Evolutionary conservation across 257 asterid genomes (phyloP), one percentile per base, ranked within the genome.

Genomic region (Solanum boliviense): DNA sequence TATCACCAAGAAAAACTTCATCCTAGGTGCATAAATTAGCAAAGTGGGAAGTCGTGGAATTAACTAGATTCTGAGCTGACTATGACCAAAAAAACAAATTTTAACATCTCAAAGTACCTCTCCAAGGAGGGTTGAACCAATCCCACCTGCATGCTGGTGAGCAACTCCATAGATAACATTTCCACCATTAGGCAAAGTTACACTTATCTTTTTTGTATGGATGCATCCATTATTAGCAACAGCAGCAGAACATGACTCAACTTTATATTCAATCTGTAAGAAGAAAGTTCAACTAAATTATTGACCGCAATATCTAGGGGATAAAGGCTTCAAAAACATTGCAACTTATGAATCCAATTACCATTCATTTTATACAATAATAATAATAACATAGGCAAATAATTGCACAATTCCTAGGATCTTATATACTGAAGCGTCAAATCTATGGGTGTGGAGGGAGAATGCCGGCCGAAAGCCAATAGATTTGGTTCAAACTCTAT

Each of bases 121-220:
- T 76, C 96, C 98, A 83, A 90, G 91, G 4, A 94, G 93, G 87
- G 95, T 60, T 60, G 92, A 89, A 56, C 93, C 98, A 36, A 56
- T 56, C 34, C 94, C 98, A 35, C 95, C 95, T 0, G 93, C 83
- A 87, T 95, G 97, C 85, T 94, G 98, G 90, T 94, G 98, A 46
- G 95, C 97, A 70, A 92, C 96, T 29, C 94, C 98, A 82, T 94
- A 94, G 29, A 95, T 87, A 67, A 95, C 89, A 87, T 95, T 90
- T 52, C 98, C 98, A n/a, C 95, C 93, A 29, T 60, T 85, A 6
- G 95, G 94, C 65, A 93, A 85, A 88, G 87, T 83, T 75, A 93
- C 32, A 31, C 91, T 88, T 10, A 89, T 36, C 1, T 88, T 87
- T 84, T 82, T 92, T 5, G 91, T 89, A 70, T 92, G 89, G 84